Percentiles rank a stretch among this genome's conserved stretches.
Evolutionary conservation across 1,284 basidiomycete species (phyloP).

Genomic region (Mycena citricolor): DNA sequence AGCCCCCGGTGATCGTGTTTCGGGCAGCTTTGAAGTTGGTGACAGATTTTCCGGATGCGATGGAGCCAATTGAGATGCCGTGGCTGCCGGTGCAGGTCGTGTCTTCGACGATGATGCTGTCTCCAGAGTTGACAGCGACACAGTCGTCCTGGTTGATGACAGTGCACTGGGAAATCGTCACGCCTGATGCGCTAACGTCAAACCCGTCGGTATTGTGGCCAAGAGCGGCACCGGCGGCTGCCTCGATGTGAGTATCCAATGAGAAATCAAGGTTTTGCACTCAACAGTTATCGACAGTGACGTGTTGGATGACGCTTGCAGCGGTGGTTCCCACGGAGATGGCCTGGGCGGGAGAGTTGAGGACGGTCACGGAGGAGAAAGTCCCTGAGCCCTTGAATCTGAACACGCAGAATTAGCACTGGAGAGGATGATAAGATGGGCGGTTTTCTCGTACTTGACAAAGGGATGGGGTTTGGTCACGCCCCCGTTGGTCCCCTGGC

Average conservation of each 20-base stretch:
- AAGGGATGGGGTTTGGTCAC: constrained; percentile 22
- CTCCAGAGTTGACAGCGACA: constrained; percentile 59
- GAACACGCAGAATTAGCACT: neutral
- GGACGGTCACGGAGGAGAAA: constrained; percentile 22
- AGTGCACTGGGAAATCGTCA: constrained; percentile 46
- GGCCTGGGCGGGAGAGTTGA: constrained; percentile 25
- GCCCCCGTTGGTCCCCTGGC: constrained; percentile 23
- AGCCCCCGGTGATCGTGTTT: constrained; percentile 50
- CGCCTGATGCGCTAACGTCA: constrained; percentile 44
- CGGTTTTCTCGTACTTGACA: constrained; percentile 17
- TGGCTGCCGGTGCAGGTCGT: constrained; percentile 59
- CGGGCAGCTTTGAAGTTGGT: constrained; percentile 44
- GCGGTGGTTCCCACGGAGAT: constrained; percentile 22
- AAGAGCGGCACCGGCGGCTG: constrained; percentile 19
- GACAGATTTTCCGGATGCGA: constrained; percentile 46
- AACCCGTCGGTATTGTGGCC: constrained; percentile 61
- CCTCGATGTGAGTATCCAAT: neutral
- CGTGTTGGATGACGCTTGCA: constrained; percentile 8
- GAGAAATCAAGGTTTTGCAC: neutral
- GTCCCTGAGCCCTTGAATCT: constrained; percentile 25
- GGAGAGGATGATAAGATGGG: too few species aligned
- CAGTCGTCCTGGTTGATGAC: constrained; percentile 40
- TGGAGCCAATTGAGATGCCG: constrained; percentile 62
- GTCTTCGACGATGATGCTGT: constrained; percentile 52
- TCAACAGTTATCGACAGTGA: constrained; percentile 23